These are phyloP conservation scores for Phlebiopsis gigantea DNA, from an alignment of 768 basidiomycete species.

Conservation along the genomic window DNA sequence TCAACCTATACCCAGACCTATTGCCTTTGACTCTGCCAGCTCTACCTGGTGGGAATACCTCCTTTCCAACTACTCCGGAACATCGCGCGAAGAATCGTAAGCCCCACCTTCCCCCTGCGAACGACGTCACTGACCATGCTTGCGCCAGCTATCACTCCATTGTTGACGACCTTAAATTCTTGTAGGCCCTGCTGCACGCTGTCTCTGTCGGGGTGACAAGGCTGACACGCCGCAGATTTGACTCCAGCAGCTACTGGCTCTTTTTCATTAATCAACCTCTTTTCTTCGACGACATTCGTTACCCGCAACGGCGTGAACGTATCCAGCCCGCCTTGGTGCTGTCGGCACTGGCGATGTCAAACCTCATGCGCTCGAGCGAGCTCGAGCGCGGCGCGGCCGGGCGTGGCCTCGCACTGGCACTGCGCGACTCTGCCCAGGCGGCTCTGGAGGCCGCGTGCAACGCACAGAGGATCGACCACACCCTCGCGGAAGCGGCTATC, in stretches of 20 bases:
- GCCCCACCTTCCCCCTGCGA: conserved; percentile 15
- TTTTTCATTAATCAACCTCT: conserved; percentile 59
- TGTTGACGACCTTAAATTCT: conserved; percentile 40
- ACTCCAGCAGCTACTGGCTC: conserved; percentile 59
- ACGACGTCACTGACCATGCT: neutral
- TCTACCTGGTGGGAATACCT: conserved; percentile 46
- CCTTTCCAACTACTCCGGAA: conserved; percentile 33
- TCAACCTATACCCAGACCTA: conserved; percentile 18
- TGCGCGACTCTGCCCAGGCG: conserved; percentile 51
- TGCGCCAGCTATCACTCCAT: conserved; percentile 42
- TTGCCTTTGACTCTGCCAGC: conserved; percentile 28
- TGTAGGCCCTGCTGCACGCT: conserved; percentile 36
- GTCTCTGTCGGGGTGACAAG: conserved; percentile 8
- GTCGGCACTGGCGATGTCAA: conserved; percentile 64
- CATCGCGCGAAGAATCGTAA: conserved; percentile 39
- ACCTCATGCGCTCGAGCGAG: conserved; percentile 68
- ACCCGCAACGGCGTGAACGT: conserved; percentile 43
- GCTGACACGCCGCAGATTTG: conserved; percentile 39
- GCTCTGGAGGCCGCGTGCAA: conserved; percentile 48
- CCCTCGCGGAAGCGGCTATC: conserved; percentile 67
- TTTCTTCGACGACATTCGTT: conserved; percentile 47
- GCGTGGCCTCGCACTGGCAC: conserved; percentile 49
- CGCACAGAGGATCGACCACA: conserved; percentile 50
- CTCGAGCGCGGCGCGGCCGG: conserved; percentile 50
- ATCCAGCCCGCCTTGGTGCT: conserved; percentile 72